Percentiles rank a stretch among this genome's conserved stretches.
Conservation (phyloP, 192 early-diverging fungal species). For the Pilaira anomala region DNA sequence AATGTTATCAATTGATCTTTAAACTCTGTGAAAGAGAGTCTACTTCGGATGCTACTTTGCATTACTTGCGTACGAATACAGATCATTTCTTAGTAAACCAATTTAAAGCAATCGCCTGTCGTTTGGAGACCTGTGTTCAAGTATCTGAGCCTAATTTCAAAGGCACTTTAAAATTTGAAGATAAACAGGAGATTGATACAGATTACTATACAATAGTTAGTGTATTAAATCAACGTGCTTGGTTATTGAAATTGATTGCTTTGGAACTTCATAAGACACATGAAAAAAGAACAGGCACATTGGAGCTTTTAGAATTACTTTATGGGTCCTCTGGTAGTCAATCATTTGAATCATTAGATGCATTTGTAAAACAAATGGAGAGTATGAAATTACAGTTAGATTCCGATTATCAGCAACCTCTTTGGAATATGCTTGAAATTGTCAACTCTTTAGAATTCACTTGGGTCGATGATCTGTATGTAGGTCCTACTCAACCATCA, state of each 20-base stretch:
- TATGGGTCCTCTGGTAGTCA: neutral
- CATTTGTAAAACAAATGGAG: conserved; percentile 4
- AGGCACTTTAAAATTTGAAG: conserved; percentile 7
- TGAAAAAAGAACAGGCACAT: neutral
- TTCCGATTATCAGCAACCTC: conserved; percentile 55
- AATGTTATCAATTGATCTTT: conserved; percentile 87
- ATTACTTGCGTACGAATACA: conserved; percentile 68
- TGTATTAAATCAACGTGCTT: conserved; percentile 81
- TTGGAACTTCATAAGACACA: conserved; percentile 72
- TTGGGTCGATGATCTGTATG: conserved; percentile 40
- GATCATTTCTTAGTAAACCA: conserved; percentile 77
- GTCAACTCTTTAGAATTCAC: conserved; percentile 66
- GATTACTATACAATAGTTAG: conserved; percentile 39
- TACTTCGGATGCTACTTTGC: conserved; percentile 68
- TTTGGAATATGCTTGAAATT: conserved; percentile 73
- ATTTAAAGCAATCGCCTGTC: conserved; percentile 44
- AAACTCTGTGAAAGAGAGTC: conserved; percentile 67
- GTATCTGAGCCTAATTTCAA: conserved; percentile 14
- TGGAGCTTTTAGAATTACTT: neutral
- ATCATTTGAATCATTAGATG: conserved; percentile 17
- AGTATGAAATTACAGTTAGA: conserved; percentile 11
- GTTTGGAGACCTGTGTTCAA: conserved; percentile 20
- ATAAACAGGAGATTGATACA: conserved; percentile 10
- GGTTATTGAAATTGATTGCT: conserved; percentile 84
- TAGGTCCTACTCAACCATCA: conserved; percentile 27